phyloP scores from a whole-genome alignment of 768 basidiomycete species.

The Collybiopsis luxurians region DNA sequence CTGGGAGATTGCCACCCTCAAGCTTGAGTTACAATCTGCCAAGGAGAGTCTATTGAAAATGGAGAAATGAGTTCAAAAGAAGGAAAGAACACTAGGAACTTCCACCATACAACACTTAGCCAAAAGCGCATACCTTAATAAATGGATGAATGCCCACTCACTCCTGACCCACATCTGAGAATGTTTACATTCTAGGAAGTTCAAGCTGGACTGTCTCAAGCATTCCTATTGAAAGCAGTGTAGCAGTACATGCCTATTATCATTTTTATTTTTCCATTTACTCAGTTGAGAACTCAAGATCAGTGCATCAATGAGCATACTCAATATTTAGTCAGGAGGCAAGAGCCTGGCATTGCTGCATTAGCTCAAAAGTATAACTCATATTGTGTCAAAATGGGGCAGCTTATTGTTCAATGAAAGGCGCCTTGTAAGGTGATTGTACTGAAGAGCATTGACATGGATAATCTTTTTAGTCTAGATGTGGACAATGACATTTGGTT shows the following conservation, averaged over 20 bases:
- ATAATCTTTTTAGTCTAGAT: conserved; percentile 22
- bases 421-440: conserved; percentile 15
- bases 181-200: conserved; percentile 14
- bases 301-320: conserved; percentile 14
- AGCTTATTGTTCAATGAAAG: conserved; percentile 14
- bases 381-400: conserved; percentile 14
- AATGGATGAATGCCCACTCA: conserved; percentile 17
- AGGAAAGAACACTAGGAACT: neutral
- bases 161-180: conserved; percentile 16
- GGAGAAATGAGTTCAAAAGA: neutral
- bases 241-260: too few relatives aligned
- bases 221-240: too few relatives aligned
- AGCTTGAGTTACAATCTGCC: neutral
- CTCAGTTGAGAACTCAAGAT: too few relatives aligned
- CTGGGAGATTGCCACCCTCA: neutral
- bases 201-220: conserved; percentile 15
- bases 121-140: neutral
- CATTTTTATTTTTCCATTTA: too few relatives aligned
- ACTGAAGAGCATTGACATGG: conserved; percentile 12
- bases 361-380: conserved; percentile 18
- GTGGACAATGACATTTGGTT: conserved; percentile 29
- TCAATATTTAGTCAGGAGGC: conserved; percentile 7
- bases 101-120: conserved; percentile 6
- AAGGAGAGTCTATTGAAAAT: neutral
- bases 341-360: conserved; percentile 15